Conservation (phyloP, 2,329 filamentous ascomycete genomes). For the Pyrenophora seminiperda region DNA sequence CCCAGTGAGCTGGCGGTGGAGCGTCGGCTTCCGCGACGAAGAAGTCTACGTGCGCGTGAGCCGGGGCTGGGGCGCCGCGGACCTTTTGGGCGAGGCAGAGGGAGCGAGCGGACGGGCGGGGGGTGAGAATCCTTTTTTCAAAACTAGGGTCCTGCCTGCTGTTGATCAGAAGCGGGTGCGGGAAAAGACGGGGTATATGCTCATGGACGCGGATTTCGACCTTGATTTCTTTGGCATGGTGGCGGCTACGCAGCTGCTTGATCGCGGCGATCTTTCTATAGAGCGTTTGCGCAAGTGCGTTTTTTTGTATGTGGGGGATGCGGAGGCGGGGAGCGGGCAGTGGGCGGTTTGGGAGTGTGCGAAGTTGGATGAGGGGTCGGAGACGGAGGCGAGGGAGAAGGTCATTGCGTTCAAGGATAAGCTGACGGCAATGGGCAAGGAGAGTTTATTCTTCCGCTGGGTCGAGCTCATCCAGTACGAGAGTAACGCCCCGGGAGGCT, state of each 20-base stretch:
- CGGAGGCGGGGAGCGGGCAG: slow-evolving; percentile 56
- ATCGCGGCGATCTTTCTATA: slow-evolving; percentile 62
- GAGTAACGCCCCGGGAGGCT: slow-evolving; percentile 76
- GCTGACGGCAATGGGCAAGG: slow-evolving; percentile 77
- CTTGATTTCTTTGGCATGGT: slow-evolving; percentile 85
- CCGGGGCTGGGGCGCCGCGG: slow-evolving; percentile 69
- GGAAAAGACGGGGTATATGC: slow-evolving; percentile 84
- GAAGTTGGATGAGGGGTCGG: slow-evolving; percentile 55
- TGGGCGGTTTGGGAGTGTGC: slow-evolving; percentile 73
- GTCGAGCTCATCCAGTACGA: slow-evolving; percentile 92
- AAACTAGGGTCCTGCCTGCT: slow-evolving; percentile 68
- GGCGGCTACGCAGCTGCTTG: slow-evolving; percentile 70
- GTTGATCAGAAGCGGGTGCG: slow-evolving; percentile 69
- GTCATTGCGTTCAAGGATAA: slow-evolving; percentile 81
- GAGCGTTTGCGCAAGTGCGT: slow-evolving; percentile 75
- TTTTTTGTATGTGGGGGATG: slow-evolving; percentile 45
- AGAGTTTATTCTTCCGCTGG: slow-evolving; percentile 89
- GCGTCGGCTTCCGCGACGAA: slow-evolving; percentile 73
- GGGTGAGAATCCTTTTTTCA: slow-evolving; percentile 61
- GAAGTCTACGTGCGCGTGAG: slow-evolving; percentile 84
- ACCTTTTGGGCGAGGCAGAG: slow-evolving; percentile 58
- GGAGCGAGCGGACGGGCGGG: slow-evolving; percentile 55
- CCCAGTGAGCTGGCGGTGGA: slow-evolving; percentile 74
- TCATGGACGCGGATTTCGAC: slow-evolving; percentile 85
- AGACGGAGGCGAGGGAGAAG: slow-evolving; percentile 71